phyloP scores from a whole-genome alignment of 805 yeast species.

The Lachancea dasiensis region DNA sequence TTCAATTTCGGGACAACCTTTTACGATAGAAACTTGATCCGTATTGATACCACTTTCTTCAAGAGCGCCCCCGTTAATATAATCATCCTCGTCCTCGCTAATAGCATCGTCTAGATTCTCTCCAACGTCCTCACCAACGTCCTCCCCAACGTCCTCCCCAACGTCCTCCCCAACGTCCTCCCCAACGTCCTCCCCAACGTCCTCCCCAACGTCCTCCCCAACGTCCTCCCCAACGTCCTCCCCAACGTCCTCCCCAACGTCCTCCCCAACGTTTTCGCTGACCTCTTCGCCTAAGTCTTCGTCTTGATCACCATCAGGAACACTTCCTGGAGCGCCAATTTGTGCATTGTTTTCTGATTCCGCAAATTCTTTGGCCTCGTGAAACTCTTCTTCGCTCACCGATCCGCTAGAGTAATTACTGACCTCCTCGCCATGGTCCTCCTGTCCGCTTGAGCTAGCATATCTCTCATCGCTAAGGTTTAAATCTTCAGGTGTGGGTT shows the following conservation, averaged over 20 bases:
- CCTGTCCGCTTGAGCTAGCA: constrained; percentile 19
- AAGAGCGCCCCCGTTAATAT: constrained; percentile 12
- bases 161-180: constrained; percentile 7
- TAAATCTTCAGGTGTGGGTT: constrained; percentile 6
- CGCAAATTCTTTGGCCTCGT: constrained; percentile 8
- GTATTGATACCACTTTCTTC: neutral
- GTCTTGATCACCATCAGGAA: neutral
- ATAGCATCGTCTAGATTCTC: constrained; percentile 22
- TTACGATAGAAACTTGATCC: neutral
- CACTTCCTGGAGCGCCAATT: no score
- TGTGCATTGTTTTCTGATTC: constrained; percentile 4
- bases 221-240: constrained; percentile 33
- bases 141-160: constrained; percentile 30
- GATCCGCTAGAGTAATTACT: constrained; percentile 2
- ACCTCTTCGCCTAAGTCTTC: constrained; percentile 21
- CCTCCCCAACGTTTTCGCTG: constrained; percentile 29
- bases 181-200: constrained; percentile 15
- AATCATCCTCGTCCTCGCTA: constrained; percentile 32
- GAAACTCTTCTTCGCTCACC: constrained; percentile 8
- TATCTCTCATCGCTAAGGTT: constrained; percentile 18
- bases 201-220: constrained; percentile 29
- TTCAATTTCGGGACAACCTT: neutral
- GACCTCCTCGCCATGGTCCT: constrained; percentile 27
- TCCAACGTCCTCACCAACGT: constrained; percentile 29
- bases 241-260: constrained; percentile 27